These are phyloP conservation scores for Boletus rubropictus DNA, from an alignment of 768 basidiomycete species.

Conservation along the genomic window DNA sequence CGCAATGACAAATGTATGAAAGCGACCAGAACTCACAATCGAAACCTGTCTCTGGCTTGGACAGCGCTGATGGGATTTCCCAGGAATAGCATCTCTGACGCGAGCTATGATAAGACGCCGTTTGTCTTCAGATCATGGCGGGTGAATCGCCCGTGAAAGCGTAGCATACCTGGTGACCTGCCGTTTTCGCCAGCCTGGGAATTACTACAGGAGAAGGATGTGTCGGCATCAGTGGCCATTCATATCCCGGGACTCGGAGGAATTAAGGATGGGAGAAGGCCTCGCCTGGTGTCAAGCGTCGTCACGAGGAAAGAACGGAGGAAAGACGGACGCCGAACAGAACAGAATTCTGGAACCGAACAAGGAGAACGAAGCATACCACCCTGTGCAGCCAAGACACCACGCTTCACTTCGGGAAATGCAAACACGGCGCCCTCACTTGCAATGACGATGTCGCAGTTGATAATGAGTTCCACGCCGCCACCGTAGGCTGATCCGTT, in stretches of 20 bases:
- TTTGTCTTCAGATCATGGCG: slow-evolving; percentile 5
- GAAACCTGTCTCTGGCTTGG: slow-evolving; percentile 64
- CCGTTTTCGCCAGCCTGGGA: slow-evolving; percentile 56
- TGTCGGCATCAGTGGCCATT: slow-evolving; percentile 15
- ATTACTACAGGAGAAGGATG: slow-evolving; percentile 43
- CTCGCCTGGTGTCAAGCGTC: too few relatives aligned
- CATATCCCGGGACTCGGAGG: not conserved
- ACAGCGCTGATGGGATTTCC: slow-evolving; percentile 63
- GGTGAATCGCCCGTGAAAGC: not conserved
- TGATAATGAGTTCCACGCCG: slow-evolving; percentile 61
- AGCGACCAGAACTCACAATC: slow-evolving; percentile 59
- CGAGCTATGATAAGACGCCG: slow-evolving; percentile 42
- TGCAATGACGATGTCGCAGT: slow-evolving; percentile 74
- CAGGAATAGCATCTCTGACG: slow-evolving; percentile 69
- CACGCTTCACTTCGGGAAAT: slow-evolving; percentile 73
- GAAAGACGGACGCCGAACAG: not conserved
- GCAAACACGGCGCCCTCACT: slow-evolving; percentile 63
- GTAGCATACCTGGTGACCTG: slow-evolving; percentile 67
- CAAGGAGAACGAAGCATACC: slow-evolving; percentile 37
- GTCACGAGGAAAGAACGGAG: too few relatives aligned
- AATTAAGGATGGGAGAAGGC: not conserved
- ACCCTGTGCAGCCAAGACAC: slow-evolving; percentile 68
- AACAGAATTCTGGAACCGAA: not conserved
- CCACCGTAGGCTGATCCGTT: slow-evolving; percentile 69
- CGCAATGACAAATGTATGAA: slow-evolving; percentile 13